Percentiles rank a stretch among this genome's conserved stretches.
Evolutionary conservation across 495 filamentous ascomycete genomes (phyloP).

Genomic region (Xylaria intraflava): DNA sequence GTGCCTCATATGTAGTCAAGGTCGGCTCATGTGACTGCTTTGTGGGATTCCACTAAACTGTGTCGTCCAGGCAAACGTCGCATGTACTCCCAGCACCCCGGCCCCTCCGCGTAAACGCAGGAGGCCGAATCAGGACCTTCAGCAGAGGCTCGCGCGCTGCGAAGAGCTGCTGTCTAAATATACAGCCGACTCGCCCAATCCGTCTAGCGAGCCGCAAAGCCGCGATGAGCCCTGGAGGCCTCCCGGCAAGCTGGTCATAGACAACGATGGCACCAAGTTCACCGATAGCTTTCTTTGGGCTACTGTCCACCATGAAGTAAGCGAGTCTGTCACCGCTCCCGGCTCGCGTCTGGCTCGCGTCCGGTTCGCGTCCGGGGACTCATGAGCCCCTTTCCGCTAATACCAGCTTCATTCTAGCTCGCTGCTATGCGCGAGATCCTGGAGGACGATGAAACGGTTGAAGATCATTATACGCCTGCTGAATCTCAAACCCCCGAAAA

Average conservation of each 20-base stretch:
- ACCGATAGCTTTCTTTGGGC: slow-evolving; percentile 39
- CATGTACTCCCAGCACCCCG: slow-evolving; percentile 43
- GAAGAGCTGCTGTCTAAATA: slow-evolving; percentile 43
- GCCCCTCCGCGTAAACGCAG: slow-evolving; percentile 42
- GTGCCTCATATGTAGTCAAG: slow-evolving; percentile 12
- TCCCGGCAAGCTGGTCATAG: slow-evolving; percentile 36
- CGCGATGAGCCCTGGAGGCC: slow-evolving; percentile 34
- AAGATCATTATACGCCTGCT: slow-evolving; percentile 23
- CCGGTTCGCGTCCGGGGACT: background rate
- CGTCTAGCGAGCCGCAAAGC: slow-evolving; percentile 10
- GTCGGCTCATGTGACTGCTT: slow-evolving; percentile 10
- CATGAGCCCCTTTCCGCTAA: background rate
- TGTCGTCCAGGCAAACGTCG: slow-evolving; percentile 35
- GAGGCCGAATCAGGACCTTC: slow-evolving; percentile 43
- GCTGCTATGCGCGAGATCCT: slow-evolving; percentile 43
- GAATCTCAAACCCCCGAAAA: slow-evolving; percentile 32
- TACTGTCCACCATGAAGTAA: slow-evolving; percentile 38
- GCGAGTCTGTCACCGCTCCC: slow-evolving; percentile 9
- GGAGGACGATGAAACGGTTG: slow-evolving; percentile 31
- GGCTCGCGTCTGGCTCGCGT: too few species aligned
- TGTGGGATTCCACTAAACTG: slow-evolving; percentile 9
- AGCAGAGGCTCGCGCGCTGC: slow-evolving; percentile 43
- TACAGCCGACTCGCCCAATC: slow-evolving; percentile 31
- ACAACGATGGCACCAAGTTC: slow-evolving; percentile 40
- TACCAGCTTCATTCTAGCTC: slow-evolving; percentile 25